Percentiles rank a stretch among this genome's conserved stretches.
Conservation (phyloP, 2,329 filamentous ascomycete genomes). For the Chaetothyriales sp. region DNA sequence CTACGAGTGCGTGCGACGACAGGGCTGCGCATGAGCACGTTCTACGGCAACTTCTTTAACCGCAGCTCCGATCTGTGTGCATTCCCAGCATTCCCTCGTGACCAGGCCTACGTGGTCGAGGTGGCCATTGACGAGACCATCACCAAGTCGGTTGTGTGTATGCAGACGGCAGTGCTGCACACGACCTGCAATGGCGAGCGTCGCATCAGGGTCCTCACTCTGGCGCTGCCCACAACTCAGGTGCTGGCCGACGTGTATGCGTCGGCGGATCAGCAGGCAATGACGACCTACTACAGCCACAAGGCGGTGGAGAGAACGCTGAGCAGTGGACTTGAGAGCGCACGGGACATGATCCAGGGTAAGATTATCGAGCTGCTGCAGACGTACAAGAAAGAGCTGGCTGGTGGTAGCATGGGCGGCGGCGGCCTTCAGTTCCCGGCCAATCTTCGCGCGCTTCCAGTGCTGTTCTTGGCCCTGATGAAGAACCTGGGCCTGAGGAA, state of each 20-base stretch:
- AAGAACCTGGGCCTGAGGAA: conserved; percentile 92
- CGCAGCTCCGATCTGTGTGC: conserved; percentile 92
- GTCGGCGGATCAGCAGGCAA: conserved; percentile 83
- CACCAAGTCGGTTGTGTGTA: conserved; percentile 76
- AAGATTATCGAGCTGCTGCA: conserved; percentile 86
- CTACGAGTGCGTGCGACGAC: conserved; percentile 90
- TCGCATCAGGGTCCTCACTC: conserved; percentile 82
- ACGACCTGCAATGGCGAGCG: conserved; percentile 96
- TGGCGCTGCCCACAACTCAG: conserved; percentile 83
- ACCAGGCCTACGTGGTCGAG: conserved; percentile 95
- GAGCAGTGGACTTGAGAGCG: conserved; percentile 73
- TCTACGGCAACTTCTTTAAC: conserved; percentile 99
- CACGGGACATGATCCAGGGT: conserved; percentile 74
- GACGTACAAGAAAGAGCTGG: conserved; percentile 93
- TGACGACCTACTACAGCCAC: conserved; percentile 89
- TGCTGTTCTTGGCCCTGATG: conserved; percentile 81
- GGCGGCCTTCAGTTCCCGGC: conserved; percentile 85
- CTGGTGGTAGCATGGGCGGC: conserved; percentile 84
- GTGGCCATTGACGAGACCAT: conserved; percentile 94
- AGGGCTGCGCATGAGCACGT: conserved; percentile 87
- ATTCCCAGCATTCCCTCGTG: conserved; percentile 92
- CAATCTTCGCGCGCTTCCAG: conserved; percentile 74
- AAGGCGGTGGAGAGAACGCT: conserved; percentile 89
- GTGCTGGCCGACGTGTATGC: conserved; percentile 84
- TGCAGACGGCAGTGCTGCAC: conserved; percentile 89